Evolutionary conservation across 1,139 yeast species (phyloP).

Genomic region (Eremothecium sinecaudum): DNA sequence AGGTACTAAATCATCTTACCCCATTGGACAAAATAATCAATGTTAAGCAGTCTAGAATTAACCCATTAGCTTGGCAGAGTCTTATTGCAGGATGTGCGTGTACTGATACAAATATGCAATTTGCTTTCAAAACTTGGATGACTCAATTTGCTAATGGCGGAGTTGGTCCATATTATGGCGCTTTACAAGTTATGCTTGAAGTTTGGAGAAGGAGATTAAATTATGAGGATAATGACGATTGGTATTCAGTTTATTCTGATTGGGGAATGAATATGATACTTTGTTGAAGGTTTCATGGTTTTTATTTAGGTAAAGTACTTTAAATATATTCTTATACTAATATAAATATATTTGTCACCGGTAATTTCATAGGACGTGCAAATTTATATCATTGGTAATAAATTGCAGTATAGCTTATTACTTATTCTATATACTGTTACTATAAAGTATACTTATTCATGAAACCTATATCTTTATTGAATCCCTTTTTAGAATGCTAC

Average conservation of each 20-base stretch:
- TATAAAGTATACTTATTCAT: too few relatives aligned
- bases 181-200: slow-evolving; percentile 73
- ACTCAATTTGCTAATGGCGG: slow-evolving; percentile 67
- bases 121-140: slow-evolving; percentile 70
- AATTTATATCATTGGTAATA: too few relatives aligned
- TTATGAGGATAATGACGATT: slow-evolving; percentile 51
- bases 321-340: not conserved
- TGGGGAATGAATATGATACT: slow-evolving; percentile 84
- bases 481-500: too few relatives aligned
- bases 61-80: slow-evolving; percentile 83
- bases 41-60: slow-evolving; percentile 47
- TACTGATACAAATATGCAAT: slow-evolving; percentile 46
- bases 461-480: too few relatives aligned
- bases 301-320: not conserved
- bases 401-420: too few relatives aligned
- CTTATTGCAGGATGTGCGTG: slow-evolving; percentile 86
- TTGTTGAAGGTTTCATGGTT: too few relatives aligned
- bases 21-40: slow-evolving; percentile 50
- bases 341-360: too few relatives aligned
- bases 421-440: too few relatives aligned
- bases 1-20: slow-evolving; percentile 57
- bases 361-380: too few relatives aligned
- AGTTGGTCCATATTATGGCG: slow-evolving; percentile 80
- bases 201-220: slow-evolving; percentile 71
- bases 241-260: slow-evolving; percentile 72